Evolutionary conservation across 2,329 filamentous ascomycete species (phyloP).

Genomic region (Escovopsis weberi): DNA sequence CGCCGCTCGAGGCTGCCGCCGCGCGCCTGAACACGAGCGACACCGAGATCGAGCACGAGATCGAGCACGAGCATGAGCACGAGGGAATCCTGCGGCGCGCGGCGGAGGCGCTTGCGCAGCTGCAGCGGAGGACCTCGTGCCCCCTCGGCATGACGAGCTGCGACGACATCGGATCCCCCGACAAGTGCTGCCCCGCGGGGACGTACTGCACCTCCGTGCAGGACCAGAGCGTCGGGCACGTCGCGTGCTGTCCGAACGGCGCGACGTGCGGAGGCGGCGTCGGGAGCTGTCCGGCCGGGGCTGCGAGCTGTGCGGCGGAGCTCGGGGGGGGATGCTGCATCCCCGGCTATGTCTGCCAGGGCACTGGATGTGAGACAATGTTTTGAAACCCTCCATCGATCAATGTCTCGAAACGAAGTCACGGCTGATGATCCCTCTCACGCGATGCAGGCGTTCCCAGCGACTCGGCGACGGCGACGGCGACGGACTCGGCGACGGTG

Average conservation of each 20-base stretch:
- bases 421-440: too few relatives aligned
- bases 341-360: constrained; percentile 52
- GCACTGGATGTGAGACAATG: constrained; percentile 49
- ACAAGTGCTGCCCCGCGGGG: constrained; percentile 57
- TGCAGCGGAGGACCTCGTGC: constrained; percentile 50
- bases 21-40: constrained; percentile 15
- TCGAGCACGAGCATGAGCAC: constrained; percentile 24
- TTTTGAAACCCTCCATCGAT: background rate
- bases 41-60: constrained; percentile 6
- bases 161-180: constrained; percentile 45
- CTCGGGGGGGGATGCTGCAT: constrained; percentile 66
- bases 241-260: constrained; percentile 62
- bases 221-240: constrained; percentile 48
- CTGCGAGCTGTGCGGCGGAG: constrained; percentile 48
- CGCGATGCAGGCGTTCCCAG: constrained; percentile 16
- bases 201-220: constrained; percentile 51
- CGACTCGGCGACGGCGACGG: constrained; percentile 14
- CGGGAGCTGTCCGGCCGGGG: constrained; percentile 43
- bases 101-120: constrained; percentile 29
- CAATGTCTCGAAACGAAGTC: too few relatives aligned
- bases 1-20: constrained; percentile 15
- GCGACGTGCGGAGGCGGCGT: constrained; percentile 49
- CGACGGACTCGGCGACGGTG: constrained; percentile 7
- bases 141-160: constrained; percentile 53
- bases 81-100: constrained; percentile 26